Base-by-base conservation (phyloP, 352 stramenopile genomes). In the Globisporangium alternatum region DNA sequence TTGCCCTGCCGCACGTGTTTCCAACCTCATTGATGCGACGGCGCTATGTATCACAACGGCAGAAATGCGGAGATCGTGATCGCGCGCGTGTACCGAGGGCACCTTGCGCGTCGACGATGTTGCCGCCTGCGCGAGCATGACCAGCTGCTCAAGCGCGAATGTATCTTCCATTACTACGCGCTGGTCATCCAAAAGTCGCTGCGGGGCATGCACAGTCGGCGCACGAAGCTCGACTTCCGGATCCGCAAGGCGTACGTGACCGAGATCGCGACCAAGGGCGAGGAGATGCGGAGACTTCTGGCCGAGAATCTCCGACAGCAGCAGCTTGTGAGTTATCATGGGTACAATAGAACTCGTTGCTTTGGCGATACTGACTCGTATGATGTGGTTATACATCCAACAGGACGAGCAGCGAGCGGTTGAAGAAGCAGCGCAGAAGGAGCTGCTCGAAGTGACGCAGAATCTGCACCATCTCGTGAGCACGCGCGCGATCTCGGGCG, bases 381-480 rank as follows among this genome's bases (percentile, higher is more conserved):
- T 31, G 19, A 30, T 48, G 5, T 56, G 25, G 3, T n/a, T 56
- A 9, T 22, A 19, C 41, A 28, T 2, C 3, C 19, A 2, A 15
- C 58, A 86, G 44, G 66, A 80, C 5, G 77, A 88, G 49, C 60
- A 78, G 13, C 33, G 67, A 13, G 57, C 70, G 0, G 75, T 66
- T 13, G 67, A 84, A 12, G 43, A 74, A 10, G 75, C 73, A 28
- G 75, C 75, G 0, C 61, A 75, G 53, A 65, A 74, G 45, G 82
- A 89, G 52, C 69, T 90, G 0, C 65, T 74, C 25, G 68, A 83
- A 25, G 74, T 90, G 56, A 80, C 82, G 0, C 77, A 82, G 63
- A 72, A 89, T 55, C 66, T 90, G 12, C 82, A 90, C 54, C 80
- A 91, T 45, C 68, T 90, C 13, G 70, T 89, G 15, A 88, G 82